Conservation (phyloP, 352 stramenopile genomes). For the Globisporangium mamillatum region DNA sequence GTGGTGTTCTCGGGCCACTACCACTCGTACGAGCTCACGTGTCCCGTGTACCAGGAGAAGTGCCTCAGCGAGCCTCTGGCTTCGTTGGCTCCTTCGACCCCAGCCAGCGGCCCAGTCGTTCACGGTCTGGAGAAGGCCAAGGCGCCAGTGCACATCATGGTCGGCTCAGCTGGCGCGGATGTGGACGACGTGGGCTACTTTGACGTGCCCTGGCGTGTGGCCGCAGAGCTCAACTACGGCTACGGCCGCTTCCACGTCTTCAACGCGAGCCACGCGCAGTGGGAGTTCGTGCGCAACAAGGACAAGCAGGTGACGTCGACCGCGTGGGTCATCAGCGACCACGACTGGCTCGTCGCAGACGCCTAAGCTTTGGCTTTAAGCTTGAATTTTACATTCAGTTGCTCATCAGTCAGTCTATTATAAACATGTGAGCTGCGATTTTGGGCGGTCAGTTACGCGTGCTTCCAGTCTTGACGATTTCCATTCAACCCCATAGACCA, state of each 20-base stretch:
- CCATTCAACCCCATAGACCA: neutral
- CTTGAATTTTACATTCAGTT: neutral
- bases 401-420: neutral
- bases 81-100: neutral
- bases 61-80: conserved; percentile 17
- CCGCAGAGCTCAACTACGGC: conserved; percentile 19
- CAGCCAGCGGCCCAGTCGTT: neutral
- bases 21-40: conserved; percentile 59
- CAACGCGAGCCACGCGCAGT: conserved; percentile 45
- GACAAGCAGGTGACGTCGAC: conserved; percentile 11
- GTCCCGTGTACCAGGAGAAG: conserved; percentile 39
- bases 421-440: neutral
- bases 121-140: conserved; percentile 27
- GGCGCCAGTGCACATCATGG: conserved; percentile 48
- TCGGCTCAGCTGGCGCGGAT: conserved; percentile 40
- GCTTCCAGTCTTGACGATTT: neutral
- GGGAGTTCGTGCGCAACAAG: conserved; percentile 47
- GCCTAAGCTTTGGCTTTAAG: neutral
- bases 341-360: conserved; percentile 29
- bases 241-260: conserved; percentile 54
- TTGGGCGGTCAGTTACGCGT: neutral
- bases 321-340: conserved; percentile 37
- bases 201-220: conserved; percentile 12
- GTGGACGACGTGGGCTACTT: conserved; percentile 41
- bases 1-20: conserved; percentile 54